Evolutionary conservation across 345 rosid genomes (phyloP), one percentile per base, ranked within the genome.

Genomic region (Litchi chinensis): DNA sequence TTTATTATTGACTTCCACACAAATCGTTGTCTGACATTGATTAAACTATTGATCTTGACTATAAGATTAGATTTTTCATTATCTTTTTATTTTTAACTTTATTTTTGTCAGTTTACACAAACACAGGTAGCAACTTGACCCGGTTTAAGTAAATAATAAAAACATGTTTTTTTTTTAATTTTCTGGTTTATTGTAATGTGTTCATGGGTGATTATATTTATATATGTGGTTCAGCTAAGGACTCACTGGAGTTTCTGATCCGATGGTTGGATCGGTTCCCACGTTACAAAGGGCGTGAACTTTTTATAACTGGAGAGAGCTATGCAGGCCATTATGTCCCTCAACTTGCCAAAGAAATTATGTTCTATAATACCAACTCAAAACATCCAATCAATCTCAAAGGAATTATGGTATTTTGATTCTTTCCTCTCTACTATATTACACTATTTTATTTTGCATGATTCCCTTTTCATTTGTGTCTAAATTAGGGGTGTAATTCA

Each of bases 261-360:
- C 77, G 85, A 71, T 97, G 99, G 99, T 76, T 94, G 77, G 83
- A 87, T 1, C 86, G 98, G 5, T 94, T 94, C 73, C 98, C 99
- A 0, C 87, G 94, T 28, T 97, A 94, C 88, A 90, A 87, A 84
- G 56, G 79, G 69, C 90, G 97, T 10, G 93, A 97, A 71, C 72
- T 97, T 16, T 94, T 87, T 79, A 72, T 97, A 12, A 84, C 95
- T 0, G 98, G 99, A n/a, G 98, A 97, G 83, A 97, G 99, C 83
- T 97, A 94, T 76, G 98, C 98, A 2, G 99, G 99, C n/a, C 99
- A 97, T 82, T 97, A 97, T 80, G 99, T 97, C 10, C 99, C 98
- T 75, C 98, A 94, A 86, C 87, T 94, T 32, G 98, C 98, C 37
- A 85, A 86, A 76, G 91, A 91, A 77, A 94, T 94, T 63, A 79